Base-by-base conservation (phyloP, 805 yeast species). In the Barnettozyma sp. region DNA sequence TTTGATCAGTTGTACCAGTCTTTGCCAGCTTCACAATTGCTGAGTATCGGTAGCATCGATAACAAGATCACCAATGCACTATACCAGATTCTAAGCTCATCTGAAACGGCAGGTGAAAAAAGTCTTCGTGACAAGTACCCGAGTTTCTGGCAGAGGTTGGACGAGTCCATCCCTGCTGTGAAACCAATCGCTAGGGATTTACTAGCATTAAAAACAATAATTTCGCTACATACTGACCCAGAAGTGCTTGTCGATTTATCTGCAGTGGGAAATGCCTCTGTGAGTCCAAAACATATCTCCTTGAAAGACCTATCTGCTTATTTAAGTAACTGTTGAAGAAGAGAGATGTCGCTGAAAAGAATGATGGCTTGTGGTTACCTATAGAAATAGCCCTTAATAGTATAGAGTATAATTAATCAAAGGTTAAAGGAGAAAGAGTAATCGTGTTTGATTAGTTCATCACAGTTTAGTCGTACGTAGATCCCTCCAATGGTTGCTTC, bases 401-500 rank as follows among this genome's bases (percentile, higher is more conserved):
- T n/a, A n/a, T n/a, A n/a, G n/a, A n/a, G n/a, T n/a, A n/a, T n/a
- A n/a, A n/a, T n/a, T n/a, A n/a, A n/a, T n/a, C n/a, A n/a, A n/a
- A n/a, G n/a, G n/a, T n/a, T n/a, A n/a, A n/a, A n/a, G n/a, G n/a
- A n/a, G n/a, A n/a, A n/a, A n/a, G n/a, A n/a, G n/a, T n/a, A n/a
- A n/a, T n/a, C n/a, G n/a, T n/a, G n/a, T n/a, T n/a, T n/a, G n/a
- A n/a, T n/a, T n/a, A n/a, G n/a, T n/a, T n/a, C n/a, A n/a, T n/a
- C n/a, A n/a, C n/a, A n/a, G n/a, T n/a, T n/a, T n/a, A n/a, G n/a
- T n/a, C 36, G 50, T 78, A 84, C 10, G 78, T 74, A 24, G 81
- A 62, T 8, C 97, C 97, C 65, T 92, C 99, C 9, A 81, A 65
- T 11, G 98, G 99, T 65, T 92, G 99, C 8, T 79, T 67, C 44